phyloP scores from a whole-genome alignment of 2,329 filamentous ascomycete species.

The Aspergillus chevalieri region DNA sequence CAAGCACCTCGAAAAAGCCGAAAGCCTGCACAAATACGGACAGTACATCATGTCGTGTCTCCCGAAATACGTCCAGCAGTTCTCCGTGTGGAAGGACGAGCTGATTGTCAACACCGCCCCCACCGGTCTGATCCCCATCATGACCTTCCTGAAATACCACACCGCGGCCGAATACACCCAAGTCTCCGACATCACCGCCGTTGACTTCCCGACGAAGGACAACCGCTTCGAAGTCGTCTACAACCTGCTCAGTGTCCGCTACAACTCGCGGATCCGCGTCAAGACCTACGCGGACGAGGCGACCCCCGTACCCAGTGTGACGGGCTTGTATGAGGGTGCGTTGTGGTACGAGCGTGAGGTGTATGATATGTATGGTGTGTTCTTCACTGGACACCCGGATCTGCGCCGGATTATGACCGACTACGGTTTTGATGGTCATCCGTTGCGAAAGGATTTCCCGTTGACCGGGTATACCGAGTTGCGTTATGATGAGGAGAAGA shows the following conservation, averaged over 20 bases:
- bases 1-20: constrained; percentile 81
- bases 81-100: constrained; percentile 99
- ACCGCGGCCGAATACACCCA: constrained; percentile 95
- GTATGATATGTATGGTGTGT: constrained; percentile 95
- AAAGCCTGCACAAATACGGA: constrained; percentile 87
- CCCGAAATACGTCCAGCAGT: constrained; percentile 98
- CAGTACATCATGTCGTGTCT: constrained; percentile 94
- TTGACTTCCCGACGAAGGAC: constrained; percentile 91
- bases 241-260: constrained; percentile 89
- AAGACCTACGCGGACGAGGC: constrained; percentile 99
- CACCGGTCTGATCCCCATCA: constrained; percentile 79
- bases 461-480: constrained; percentile 97
- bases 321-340: constrained; percentile 81
- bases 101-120: constrained; percentile 90
- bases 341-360: constrained; percentile 99
- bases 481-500: constrained; percentile 98
- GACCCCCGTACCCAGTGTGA: constrained; percentile 84
- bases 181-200: constrained; percentile 83
- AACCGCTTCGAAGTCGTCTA: constrained; percentile 98
- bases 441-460: constrained; percentile 94
- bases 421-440: constrained; percentile 97
- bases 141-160: constrained; percentile 95
- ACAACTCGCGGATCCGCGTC: constrained; percentile 93
- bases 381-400: constrained; percentile 93
- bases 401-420: constrained; percentile 97